Percentiles rank a stretch among this genome's conserved stretches.
Conservation (phyloP, 2,329 filamentous ascomycete genomes). For the Amauroascus niger region DNA sequence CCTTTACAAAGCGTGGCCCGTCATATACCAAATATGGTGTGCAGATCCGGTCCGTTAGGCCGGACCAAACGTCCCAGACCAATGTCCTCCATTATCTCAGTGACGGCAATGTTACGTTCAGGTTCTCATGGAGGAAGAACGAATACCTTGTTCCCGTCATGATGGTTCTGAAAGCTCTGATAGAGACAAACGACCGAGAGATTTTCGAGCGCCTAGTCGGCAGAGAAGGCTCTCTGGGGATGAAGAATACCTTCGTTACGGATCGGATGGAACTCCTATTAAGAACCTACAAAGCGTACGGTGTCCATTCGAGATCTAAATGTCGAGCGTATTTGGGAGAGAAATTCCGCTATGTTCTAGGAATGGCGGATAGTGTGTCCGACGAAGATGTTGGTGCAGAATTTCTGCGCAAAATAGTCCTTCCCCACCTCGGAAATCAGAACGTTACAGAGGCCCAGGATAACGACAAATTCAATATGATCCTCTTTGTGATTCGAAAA, state of each 20-base stretch:
- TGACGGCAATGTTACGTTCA: constrained; percentile 92
- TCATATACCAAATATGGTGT: constrained; percentile 86
- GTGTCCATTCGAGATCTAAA: constrained; percentile 68
- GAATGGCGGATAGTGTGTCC: constrained; percentile 70
- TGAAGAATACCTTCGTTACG: constrained; percentile 83
- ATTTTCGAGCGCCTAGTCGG: constrained; percentile 93
- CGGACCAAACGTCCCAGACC: constrained; percentile 96
- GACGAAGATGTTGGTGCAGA: constrained; percentile 86
- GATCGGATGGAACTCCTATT: constrained; percentile 87
- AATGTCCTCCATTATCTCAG: constrained; percentile 93
- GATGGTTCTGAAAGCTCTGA: constrained; percentile 91
- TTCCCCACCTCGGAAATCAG: constrained; percentile 81
- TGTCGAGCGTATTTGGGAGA: constrained; percentile 79
- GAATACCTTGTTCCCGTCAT: constrained; percentile 92
- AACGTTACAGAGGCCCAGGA: constrained; percentile 78
- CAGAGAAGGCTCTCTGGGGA: constrained; percentile 61
- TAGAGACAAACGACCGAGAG: constrained; percentile 92
- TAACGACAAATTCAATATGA: constrained; percentile 82
- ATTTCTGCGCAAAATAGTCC: constrained; percentile 78
- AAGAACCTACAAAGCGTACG: constrained; percentile 86
- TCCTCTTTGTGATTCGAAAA: constrained; percentile 94
- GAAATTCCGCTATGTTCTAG: constrained; percentile 82
- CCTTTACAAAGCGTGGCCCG: constrained; percentile 77
- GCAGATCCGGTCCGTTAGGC: constrained; percentile 80
- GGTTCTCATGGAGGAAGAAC: constrained; percentile 96